Evolutionary conservation across 2,329 filamentous ascomycete genomes (phyloP).

Genomic region (Ilyonectria sp.): DNA sequence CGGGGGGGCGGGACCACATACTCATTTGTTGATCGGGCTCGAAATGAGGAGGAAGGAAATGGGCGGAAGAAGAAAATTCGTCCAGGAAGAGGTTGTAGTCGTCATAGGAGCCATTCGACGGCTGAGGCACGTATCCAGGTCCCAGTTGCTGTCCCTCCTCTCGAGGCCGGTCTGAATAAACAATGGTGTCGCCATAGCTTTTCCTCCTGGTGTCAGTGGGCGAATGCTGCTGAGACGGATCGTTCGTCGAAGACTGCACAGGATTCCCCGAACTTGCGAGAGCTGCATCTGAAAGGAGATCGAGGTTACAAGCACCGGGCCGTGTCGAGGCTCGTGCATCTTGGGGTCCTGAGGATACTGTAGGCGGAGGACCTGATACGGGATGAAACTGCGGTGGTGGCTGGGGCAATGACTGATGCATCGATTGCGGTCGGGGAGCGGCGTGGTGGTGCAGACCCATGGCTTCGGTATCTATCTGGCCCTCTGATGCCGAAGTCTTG

Average conservation of each 20-base stretch:
- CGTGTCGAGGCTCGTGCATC: constrained; percentile 64
- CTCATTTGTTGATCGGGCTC: constrained; percentile 68
- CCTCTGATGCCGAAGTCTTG: constrained; percentile 64
- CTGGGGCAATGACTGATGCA: constrained; percentile 45
- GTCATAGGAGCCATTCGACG: constrained; percentile 60
- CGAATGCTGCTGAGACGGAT: constrained; percentile 59
- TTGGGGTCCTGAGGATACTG: constrained; percentile 58
- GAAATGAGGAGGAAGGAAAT: constrained; percentile 69
- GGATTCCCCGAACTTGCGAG: constrained; percentile 69
- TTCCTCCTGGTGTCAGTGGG: constrained; percentile 62
- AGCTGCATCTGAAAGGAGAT: constrained; percentile 73
- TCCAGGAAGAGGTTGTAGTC: constrained; percentile 74
- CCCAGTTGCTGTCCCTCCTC: constrained; percentile 62
- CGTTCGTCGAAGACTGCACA: constrained; percentile 66
- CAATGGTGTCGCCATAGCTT: constrained; percentile 64
- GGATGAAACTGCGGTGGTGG: constrained; percentile 57
- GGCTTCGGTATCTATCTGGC: constrained; percentile 63
- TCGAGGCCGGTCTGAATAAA: constrained; percentile 64
- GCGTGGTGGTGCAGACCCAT: constrained; percentile 58
- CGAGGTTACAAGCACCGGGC: constrained; percentile 68
- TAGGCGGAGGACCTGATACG: constrained; percentile 52
- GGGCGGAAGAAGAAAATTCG: constrained; percentile 68
- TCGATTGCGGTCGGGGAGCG: constrained; percentile 47
- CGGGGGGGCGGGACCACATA: constrained; percentile 64
- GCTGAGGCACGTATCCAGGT: constrained; percentile 54